These are phyloP conservation scores for Aspergillus latus DNA, from an alignment of 2,329 filamentous ascomycete genomes.

Conservation along the genomic window DNA sequence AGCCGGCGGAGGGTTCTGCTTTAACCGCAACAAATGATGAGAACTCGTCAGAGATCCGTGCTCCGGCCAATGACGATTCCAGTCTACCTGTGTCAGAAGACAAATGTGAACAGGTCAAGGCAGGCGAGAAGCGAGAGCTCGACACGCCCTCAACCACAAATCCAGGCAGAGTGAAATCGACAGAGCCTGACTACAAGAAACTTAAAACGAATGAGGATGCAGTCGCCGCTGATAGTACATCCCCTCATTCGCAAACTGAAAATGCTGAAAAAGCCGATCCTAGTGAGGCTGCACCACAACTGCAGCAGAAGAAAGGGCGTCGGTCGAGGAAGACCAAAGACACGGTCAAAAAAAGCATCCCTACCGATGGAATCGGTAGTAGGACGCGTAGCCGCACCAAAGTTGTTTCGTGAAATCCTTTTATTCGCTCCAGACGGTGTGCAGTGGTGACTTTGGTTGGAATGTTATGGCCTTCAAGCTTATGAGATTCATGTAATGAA, in stretches of 20 bases:
- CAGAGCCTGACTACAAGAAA: constrained; percentile 36
- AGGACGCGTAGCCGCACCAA: constrained; percentile 42
- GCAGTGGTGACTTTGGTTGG: constrained; percentile 2
- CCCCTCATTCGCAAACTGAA: constrained; percentile 8
- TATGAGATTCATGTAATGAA: not conserved
- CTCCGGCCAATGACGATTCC: not conserved
- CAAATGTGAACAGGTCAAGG: constrained; percentile 14
- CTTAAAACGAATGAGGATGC: constrained; percentile 30
- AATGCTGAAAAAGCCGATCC: constrained; percentile 1
- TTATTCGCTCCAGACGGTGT: not conserved
- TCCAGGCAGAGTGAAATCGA: constrained; percentile 14
- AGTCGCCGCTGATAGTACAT: constrained; percentile 18
- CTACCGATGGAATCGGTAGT: constrained; percentile 38
- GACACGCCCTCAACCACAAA: constrained; percentile 18
- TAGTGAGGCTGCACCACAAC: constrained; percentile 20
- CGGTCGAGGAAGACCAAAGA: constrained; percentile 36
- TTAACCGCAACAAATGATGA: constrained; percentile 9
- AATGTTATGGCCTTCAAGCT: not conserved
- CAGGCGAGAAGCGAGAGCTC: constrained; percentile 30
- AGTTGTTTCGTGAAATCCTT: constrained; percentile 19
- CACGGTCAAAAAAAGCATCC: constrained; percentile 26
- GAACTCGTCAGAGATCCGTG: constrained; percentile 10
- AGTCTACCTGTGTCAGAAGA: constrained; percentile 8
- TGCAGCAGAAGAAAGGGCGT: constrained; percentile 29
- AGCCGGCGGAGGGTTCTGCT: constrained; percentile 6